Conservation (phyloP, 306 rosid species). For the Medicago truncatula region MtrunA17r5.0-ANR NC_053042.1:40337501-40338000, state of each 20-base stretch:
- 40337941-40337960: conserved; percentile 70
- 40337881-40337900: conserved; percentile 73
- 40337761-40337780: conserved; percentile 96
- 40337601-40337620: conserved; percentile 3
- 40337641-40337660: conserved; percentile 16
- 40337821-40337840: conserved; percentile 79
- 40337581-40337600: not conserved
- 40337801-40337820: conserved; percentile 77
- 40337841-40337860: conserved; percentile 71
- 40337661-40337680: not conserved
- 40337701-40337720: conserved; percentile 62
- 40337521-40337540: conserved; percentile 17
- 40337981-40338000: conserved; percentile 54
- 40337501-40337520: conserved; percentile 6
- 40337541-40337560: not conserved
- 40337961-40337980: conserved; percentile 58
- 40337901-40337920: conserved; percentile 85
- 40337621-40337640: not conserved
- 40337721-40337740: conserved; percentile 77
- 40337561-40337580: conserved; percentile 3
- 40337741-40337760: conserved; percentile 94
- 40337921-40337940: conserved; percentile 51
- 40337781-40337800: conserved; percentile 88
- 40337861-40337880: conserved; percentile 70
- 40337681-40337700: conserved; percentile 28